Conservation (phyloP, 1,284 basidiomycete genomes). For the Cerrena zonata region DNA sequence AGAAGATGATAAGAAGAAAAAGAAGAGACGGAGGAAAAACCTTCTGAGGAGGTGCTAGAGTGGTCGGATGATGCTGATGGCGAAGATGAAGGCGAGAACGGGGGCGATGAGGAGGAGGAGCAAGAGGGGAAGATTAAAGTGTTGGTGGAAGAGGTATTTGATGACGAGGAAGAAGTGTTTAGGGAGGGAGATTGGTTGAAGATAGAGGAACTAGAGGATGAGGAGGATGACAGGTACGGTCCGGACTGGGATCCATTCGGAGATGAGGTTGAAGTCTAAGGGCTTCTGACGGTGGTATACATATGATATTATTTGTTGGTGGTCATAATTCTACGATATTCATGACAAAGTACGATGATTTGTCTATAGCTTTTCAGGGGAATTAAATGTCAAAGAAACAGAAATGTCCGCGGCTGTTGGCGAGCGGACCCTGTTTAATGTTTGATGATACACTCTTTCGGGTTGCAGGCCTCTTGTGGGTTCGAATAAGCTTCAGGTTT, state of each 20-base stretch:
- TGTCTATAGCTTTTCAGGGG: too few species aligned
- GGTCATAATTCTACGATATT: too few species aligned
- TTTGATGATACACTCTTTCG: too few species aligned
- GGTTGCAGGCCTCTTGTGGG: too few species aligned
- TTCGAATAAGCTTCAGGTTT: too few species aligned
- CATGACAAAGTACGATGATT: too few species aligned
- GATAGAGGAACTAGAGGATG: neutral
- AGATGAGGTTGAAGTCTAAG: constrained; percentile 6
- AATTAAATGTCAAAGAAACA: too few species aligned
- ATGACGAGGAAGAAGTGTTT: too few species aligned
- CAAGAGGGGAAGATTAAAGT: neutral
- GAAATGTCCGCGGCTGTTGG: too few species aligned
- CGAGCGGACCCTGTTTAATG: too few species aligned
- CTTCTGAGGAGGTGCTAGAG: neutral
- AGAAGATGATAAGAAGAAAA: constrained; percentile 15
- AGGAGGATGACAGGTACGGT: neutral
- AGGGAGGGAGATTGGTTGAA: neutral
- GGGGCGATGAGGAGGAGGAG: neutral
- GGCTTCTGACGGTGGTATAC: neutral
- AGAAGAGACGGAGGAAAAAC: constrained; percentile 10
- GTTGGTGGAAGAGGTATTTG: neutral
- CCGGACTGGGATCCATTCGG: constrained; percentile 4
- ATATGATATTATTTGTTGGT: too few species aligned
- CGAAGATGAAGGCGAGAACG: neutral
- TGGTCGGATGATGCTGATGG: neutral